Base-by-base conservation (phyloP, 331 rosid species). In the Pyrus hybrid region DNA sequence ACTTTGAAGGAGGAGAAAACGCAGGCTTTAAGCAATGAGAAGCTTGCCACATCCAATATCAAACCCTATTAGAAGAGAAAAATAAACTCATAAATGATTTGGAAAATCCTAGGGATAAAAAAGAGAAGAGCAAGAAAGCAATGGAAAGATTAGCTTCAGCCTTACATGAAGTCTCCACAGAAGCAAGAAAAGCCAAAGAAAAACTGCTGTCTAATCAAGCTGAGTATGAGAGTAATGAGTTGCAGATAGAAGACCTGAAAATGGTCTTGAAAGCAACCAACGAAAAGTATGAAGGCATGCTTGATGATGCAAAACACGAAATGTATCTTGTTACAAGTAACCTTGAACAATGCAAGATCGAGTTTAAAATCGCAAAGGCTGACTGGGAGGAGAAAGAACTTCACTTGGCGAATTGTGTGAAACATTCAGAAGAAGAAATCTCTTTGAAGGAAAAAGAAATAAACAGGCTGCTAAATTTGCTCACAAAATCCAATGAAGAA, bases 111-210 rank as follows among this genome's bases (percentile, higher is more conserved):
- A 86, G 87, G 86, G 85, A 83, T 29, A 97, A 94, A 79, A 97
- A 91, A 83, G 98, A 91, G 72, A 94, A 90, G 83, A 88, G 93
- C 87, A 94, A 91, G 75, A 90, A 90, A 89, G 98, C 98, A 35
- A 91, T 94, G 95, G 98, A 94, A 83, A 91, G 97, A 86, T 94
- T 94, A 74, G 92, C 96, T 49, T 94, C 97, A 22, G 98, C 98
- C 22, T 83, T 94, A 71, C 98, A 94, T 57, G 98, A 94, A 79
- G 87, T 94, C 35, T 91, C 97, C 54, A 74, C 93, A 25, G 96
- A 91, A 86, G 93, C 95, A n/a, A 86, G 92, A 81, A 97, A 88
- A 88, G 83, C 89, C 32, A 91, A 85, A 88, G 98, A 94, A 80
- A 85, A 80, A 82, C 76, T 87, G 53, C 74, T 88, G 65, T 71